These are phyloP conservation scores for Sporothrix phasma DNA, from an alignment of 2,329 filamentous ascomycete genomes.

Conservation along the genomic window DNA sequence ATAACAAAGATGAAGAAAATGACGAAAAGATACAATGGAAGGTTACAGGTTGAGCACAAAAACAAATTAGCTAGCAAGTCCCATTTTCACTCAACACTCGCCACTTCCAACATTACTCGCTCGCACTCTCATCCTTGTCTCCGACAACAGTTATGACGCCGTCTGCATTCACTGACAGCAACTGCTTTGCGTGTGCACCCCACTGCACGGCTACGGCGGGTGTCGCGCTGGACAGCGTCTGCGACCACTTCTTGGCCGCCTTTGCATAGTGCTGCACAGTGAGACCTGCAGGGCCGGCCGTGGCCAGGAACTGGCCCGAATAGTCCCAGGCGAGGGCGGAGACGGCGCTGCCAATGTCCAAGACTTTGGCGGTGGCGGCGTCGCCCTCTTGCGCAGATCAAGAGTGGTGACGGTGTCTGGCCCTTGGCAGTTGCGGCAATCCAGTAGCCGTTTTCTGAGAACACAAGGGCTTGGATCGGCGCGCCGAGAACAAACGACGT, in stretches of 20 bases:
- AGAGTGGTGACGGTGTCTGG: constrained; percentile 77
- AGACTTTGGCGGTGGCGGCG: constrained; percentile 67
- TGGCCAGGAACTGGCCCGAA: constrained; percentile 83
- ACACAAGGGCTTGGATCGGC: constrained; percentile 65
- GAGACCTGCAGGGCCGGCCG: constrained; percentile 67
- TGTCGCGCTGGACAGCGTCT: constrained; percentile 68
- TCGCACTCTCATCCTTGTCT: constrained; percentile 33
- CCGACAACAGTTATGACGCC: constrained; percentile 66
- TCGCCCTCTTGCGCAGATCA: constrained; percentile 88
- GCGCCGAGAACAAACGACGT: constrained; percentile 62
- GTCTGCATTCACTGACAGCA: constrained; percentile 65
- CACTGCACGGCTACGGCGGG: constrained; percentile 65
- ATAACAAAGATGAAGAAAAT: neutral
- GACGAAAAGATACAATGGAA: neutral
- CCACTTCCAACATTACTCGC: neutral
- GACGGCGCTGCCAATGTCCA: constrained; percentile 74
- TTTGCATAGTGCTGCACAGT: constrained; percentile 88
- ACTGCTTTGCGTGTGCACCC: constrained; percentile 62
- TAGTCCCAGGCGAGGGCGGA: constrained; percentile 86
- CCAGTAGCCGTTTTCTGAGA: constrained; percentile 97
- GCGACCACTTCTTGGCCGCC: constrained; percentile 76
- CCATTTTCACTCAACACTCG: neutral
- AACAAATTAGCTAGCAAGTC: neutral
- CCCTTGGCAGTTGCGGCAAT: constrained; percentile 73
- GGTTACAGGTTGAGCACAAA: neutral